Conservation (phyloP, 1,284 basidiomycete genomes). For the Chondrostereum purpureum region DNA sequence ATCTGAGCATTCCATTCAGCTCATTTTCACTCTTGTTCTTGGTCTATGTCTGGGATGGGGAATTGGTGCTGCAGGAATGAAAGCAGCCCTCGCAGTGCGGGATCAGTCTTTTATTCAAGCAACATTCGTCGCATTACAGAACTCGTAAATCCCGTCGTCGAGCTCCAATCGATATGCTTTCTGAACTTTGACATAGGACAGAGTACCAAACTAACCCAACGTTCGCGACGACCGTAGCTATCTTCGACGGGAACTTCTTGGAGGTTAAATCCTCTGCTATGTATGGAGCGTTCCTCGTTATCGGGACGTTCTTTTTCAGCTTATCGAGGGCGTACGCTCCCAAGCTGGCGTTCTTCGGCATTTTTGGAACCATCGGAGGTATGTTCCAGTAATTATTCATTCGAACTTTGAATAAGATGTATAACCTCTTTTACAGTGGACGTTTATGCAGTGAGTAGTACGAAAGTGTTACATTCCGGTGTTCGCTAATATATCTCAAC, state of each 20-base stretch:
- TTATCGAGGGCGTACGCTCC: slow-evolving; percentile 49
- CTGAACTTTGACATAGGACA: slow-evolving; percentile 22
- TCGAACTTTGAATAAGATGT: too few species aligned
- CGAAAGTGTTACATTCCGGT: not conserved
- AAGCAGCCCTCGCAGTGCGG: slow-evolving; percentile 42
- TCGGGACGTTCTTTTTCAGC: slow-evolving; percentile 47
- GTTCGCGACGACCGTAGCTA: slow-evolving; percentile 33
- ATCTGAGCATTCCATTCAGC: slow-evolving; percentile 19
- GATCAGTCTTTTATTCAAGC: slow-evolving; percentile 34
- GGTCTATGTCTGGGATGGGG: slow-evolving; percentile 61
- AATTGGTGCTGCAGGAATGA: slow-evolving; percentile 56
- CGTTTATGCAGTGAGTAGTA: not conserved
- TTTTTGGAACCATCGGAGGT: slow-evolving; percentile 43
- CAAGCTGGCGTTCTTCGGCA: slow-evolving; percentile 42
- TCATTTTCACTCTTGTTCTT: slow-evolving; percentile 41
- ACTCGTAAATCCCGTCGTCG: not conserved
- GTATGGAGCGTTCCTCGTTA: slow-evolving; percentile 52
- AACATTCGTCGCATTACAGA: slow-evolving; percentile 34
- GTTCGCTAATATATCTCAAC: slow-evolving; percentile 1
- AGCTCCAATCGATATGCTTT: not conserved
- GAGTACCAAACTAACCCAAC: slow-evolving; percentile 42
- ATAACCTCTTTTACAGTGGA: not conserved
- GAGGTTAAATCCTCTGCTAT: slow-evolving; percentile 47
- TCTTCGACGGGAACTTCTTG: slow-evolving; percentile 55
- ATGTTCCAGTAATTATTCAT: not conserved